Evolutionary conservation across 164 flowering plant species (phyloP).

Genomic region (Vitis rotundifolia): DNA sequence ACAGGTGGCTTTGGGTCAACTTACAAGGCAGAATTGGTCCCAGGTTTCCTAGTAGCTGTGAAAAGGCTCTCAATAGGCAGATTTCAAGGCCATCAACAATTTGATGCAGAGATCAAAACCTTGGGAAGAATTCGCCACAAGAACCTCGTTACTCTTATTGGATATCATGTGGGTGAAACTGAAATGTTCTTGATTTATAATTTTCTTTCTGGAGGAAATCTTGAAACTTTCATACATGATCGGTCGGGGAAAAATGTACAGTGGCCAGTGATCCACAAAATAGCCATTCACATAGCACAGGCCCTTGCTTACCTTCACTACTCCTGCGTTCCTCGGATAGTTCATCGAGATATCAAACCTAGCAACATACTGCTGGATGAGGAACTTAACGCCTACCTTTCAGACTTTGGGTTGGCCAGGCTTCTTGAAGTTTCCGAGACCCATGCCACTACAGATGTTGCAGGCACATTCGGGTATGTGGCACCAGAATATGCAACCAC

Average conservation of each 20-base stretch:
- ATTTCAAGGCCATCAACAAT: conserved; percentile 73
- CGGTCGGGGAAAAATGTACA: conserved; percentile 35
- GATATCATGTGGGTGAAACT: conserved; percentile 58
- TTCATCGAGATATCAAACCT: conserved; percentile 82
- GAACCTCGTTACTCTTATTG: conserved; percentile 77
- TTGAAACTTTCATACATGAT: conserved; percentile 69
- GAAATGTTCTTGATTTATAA: conserved; percentile 77
- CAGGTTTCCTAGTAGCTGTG: conserved; percentile 69
- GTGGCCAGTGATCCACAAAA: conserved; percentile 63
- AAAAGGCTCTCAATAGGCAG: conserved; percentile 74
- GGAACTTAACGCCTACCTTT: conserved; percentile 65
- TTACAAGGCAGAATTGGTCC: conserved; percentile 66
- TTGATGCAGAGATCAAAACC: conserved; percentile 77
- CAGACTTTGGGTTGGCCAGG: conserved; percentile 80
- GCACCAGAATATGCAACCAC: conserved; percentile 87
- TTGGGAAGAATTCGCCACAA: conserved; percentile 68
- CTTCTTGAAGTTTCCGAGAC: conserved; percentile 76
- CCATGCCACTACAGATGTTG: conserved; percentile 82
- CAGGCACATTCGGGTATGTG: conserved; percentile 86
- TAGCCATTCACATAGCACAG: conserved; percentile 64
- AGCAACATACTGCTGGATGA: conserved; percentile 79
- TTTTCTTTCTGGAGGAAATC: conserved; percentile 79
- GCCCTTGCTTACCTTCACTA: conserved; percentile 74
- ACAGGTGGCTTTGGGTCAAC: conserved; percentile 86
- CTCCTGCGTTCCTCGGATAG: conserved; percentile 63